A percentile compares a stretch with the other conserved stretches of the same genome.
These are phyloP conservation scores for Spinellus fusiger DNA, from an alignment of 192 early-diverging fungal genomes.

Conservation along the genomic window DNA sequence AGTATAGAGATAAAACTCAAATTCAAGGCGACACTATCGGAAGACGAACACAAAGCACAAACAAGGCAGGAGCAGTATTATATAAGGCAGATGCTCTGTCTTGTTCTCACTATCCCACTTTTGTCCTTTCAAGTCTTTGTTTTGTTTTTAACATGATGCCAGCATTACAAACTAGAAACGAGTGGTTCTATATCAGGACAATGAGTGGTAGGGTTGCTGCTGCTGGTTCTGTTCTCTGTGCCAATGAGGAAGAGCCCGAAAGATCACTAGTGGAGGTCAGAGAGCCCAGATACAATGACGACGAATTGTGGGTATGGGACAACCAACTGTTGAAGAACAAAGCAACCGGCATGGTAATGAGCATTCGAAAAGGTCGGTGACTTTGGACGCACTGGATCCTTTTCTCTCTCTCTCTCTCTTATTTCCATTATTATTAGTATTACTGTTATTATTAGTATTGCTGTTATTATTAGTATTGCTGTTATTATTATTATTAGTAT, in stretches of 20 bases:
- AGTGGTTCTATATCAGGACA: slow-evolving; percentile 34
- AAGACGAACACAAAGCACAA: too few relatives aligned
- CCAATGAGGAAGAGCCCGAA: not conserved
- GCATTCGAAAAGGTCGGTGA: slow-evolving; percentile 32
- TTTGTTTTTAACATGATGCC: too few relatives aligned
- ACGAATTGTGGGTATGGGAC: slow-evolving; percentile 29
- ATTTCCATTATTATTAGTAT: slow-evolving; percentile 2
- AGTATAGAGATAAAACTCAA: too few relatives aligned
- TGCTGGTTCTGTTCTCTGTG: not conserved
- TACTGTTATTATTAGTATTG: too few relatives aligned
- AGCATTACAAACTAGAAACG: too few relatives aligned
- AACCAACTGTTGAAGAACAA: slow-evolving; percentile 25
- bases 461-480: too few relatives aligned
- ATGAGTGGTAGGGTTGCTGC: slow-evolving; percentile 20
- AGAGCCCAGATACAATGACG: slow-evolving; percentile 5
- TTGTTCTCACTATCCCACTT: too few relatives aligned
- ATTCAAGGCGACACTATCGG: too few relatives aligned
- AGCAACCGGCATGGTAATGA: slow-evolving; percentile 21
- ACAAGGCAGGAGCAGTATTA: too few relatives aligned
- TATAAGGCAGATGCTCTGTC: too few relatives aligned
- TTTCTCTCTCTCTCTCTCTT: not conserved
- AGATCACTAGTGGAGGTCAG: slow-evolving; percentile 19
- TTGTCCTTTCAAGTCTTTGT: too few relatives aligned
- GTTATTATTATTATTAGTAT: too few relatives aligned
- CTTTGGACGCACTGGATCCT: not conserved